A percentile compares a stretch with the other conserved stretches of the same genome.
phyloP scores from a whole-genome alignment of 2,329 filamentous ascomycete genomes.

The Proliferodiscus dingleyae region DNA sequence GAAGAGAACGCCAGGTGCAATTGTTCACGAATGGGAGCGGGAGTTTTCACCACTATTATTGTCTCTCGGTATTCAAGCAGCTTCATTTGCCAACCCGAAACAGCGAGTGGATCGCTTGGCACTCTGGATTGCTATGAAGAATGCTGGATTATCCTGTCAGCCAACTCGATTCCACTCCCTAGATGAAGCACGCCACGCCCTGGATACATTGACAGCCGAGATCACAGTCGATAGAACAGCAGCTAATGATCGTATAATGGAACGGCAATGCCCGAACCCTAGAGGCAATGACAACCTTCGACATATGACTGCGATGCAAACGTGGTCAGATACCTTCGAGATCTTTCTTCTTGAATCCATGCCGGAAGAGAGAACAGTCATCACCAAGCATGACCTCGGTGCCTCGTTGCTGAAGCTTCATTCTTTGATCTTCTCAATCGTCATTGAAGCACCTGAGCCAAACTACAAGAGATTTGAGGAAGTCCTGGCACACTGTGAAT shows the following conservation, averaged over 20 bases:
- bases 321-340: constrained; percentile 20
- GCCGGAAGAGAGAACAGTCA: constrained; percentile 32
- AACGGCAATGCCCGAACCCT: constrained; percentile 35
- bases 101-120: constrained; percentile 17
- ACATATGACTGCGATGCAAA: constrained; percentile 39
- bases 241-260: constrained; percentile 3
- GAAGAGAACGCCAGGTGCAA: constrained; percentile 6
- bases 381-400: constrained; percentile 47
- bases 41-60: constrained; percentile 24
- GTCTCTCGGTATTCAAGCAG: constrained; percentile 26
- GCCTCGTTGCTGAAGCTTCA: constrained; percentile 39
- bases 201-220: constrained; percentile 51
- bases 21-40: constrained; percentile 18
- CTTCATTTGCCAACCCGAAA: constrained; percentile 24
- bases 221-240: constrained; percentile 48
- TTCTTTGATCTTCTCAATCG: constrained; percentile 20
- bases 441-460: constrained; percentile 11
- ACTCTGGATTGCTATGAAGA: constrained; percentile 21
- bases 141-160: constrained; percentile 11
- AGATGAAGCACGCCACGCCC: constrained; percentile 50
- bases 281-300: constrained; percentile 46
- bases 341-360: constrained; percentile 8
- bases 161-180: constrained; percentile 40
- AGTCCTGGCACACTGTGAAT: constrained; percentile 21
- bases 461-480: constrained; percentile 20